Base-by-base conservation (phyloP, 2,329 filamentous ascomycete genomes). In the Sporothrix globosa region DNA sequence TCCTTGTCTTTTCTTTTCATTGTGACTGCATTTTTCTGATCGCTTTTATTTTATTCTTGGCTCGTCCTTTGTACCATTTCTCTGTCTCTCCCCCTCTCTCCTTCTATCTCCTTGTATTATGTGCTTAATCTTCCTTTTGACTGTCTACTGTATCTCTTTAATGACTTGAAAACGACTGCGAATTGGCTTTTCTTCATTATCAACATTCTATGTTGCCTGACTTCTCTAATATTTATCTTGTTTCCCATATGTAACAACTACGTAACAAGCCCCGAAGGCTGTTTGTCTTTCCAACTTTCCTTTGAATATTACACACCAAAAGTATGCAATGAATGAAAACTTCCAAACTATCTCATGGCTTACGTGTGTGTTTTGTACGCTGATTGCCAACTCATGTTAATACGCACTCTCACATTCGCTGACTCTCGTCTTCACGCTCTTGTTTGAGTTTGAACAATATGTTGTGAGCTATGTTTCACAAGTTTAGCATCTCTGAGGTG, bases 101-200 rank as follows among this genome's bases (percentile, higher is more conserved):
- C 34, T 14, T 24, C 4, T 24, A 41, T 30, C 19, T 50, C 48
- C 48, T n/a, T 46, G 9, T 27, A 19, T 39, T 46, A 52, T 39
- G 50, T 60, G 30, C 27, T 27, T 17, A 39, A 48, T 56, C 30
- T 65, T 54, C 11, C 27, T n/a, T 39, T 30, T 30, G 27, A 48
- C n/a, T 67, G 24, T 67, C 30, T 53, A 27, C 53, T 54, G n/a
- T 63, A 21, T n/a, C 4, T 63, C n/a, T 19, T 21, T 44, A 10
- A 67, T 53, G 63, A 53, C 46, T 67, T 53, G 52, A 50, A 13
- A 65, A 65, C 61, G 61, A 65, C 61, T 50, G 24, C 61, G 61
- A 30, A 34, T 21, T 48, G 44, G 6, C 11, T 61, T 61, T 21
- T 44, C 11, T 39, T 67, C 24, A 4, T 17, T 66, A 11, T 39